Percentiles rank a stretch among this genome's conserved stretches.
Conservation (phyloP, 2,329 filamentous ascomycete species). For the Diaporthe sp. region DNA sequence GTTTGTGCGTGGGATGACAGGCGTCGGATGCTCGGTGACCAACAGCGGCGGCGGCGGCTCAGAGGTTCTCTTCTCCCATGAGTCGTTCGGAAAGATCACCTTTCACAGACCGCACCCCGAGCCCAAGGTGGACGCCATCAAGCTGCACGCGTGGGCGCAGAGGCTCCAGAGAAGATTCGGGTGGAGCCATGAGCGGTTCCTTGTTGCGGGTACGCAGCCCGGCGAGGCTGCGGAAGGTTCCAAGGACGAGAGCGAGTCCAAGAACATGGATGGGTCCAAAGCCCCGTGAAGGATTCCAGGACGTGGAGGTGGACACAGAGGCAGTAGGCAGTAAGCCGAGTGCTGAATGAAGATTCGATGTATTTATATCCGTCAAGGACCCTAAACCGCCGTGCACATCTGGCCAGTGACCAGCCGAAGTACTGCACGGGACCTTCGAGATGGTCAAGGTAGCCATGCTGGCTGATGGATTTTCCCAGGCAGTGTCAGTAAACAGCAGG, state of each 20-base stretch:
- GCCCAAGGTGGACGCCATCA: neutral
- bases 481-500: neutral
- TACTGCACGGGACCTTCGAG: neutral
- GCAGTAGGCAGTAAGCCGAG: neutral
- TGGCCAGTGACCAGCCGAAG: neutral
- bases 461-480: neutral
- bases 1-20: neutral
- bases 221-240: neutral
- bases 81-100: neutral
- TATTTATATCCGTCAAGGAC: neutral
- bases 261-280: neutral
- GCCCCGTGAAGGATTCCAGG: no score
- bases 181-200: neutral
- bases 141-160: neutral
- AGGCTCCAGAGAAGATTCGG: neutral
- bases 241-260: neutral
- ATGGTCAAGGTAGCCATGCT: neutral
- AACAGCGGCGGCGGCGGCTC: neutral
- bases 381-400: neutral
- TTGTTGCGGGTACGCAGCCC: neutral
- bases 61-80: slow-evolving; percentile 3
- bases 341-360: neutral
- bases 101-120: neutral
- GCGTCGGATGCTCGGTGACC: neutral
- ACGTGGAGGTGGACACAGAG: neutral